Percentiles rank a stretch among this genome's conserved stretches.
phyloP scores from a whole-genome alignment of 345 rosid species.

The Carallia brachiata region DNA sequence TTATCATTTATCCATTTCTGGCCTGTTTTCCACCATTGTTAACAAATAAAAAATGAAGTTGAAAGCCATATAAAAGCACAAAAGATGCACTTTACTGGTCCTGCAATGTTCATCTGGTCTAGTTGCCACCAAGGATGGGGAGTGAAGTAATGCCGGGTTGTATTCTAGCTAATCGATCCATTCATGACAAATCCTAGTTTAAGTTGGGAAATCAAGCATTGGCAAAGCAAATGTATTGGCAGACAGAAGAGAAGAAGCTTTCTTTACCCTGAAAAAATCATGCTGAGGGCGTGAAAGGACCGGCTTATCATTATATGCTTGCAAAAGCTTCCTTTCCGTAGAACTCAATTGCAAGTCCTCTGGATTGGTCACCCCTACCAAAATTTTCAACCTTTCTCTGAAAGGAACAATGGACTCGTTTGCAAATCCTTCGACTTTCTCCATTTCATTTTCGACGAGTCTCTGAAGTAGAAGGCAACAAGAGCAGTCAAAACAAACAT shows the following conservation, averaged over 20 bases:
- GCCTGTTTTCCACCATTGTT: too few species aligned
- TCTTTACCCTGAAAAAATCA: slow-evolving; percentile 56
- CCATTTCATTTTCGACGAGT: slow-evolving; percentile 65
- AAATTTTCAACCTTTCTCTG: slow-evolving; percentile 75
- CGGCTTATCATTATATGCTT: slow-evolving; percentile 70
- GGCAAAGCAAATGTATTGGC: background rate
- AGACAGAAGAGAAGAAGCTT: background rate
- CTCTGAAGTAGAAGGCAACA: slow-evolving; percentile 42
- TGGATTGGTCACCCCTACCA: slow-evolving; percentile 69
- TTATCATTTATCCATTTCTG: too few species aligned
- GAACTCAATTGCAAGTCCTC: slow-evolving; percentile 68
- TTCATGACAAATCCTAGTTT: too few species aligned
- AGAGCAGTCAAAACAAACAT: background rate
- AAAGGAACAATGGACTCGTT: slow-evolving; percentile 59
- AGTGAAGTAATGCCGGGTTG: too few species aligned
- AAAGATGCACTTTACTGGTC: too few species aligned
- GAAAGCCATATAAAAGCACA: too few species aligned
- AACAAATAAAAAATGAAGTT: too few species aligned
- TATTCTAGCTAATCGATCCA: too few species aligned
- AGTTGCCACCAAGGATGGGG: too few species aligned
- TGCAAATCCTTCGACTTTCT: slow-evolving; percentile 63
- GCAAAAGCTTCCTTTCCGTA: slow-evolving; percentile 68
- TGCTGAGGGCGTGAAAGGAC: slow-evolving; percentile 91
- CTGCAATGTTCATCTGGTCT: too few species aligned
- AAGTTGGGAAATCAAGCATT: background rate